Conservation (phyloP, 2,329 filamentous ascomycete species). For the Simplicillium aogashimaense region DNA sequence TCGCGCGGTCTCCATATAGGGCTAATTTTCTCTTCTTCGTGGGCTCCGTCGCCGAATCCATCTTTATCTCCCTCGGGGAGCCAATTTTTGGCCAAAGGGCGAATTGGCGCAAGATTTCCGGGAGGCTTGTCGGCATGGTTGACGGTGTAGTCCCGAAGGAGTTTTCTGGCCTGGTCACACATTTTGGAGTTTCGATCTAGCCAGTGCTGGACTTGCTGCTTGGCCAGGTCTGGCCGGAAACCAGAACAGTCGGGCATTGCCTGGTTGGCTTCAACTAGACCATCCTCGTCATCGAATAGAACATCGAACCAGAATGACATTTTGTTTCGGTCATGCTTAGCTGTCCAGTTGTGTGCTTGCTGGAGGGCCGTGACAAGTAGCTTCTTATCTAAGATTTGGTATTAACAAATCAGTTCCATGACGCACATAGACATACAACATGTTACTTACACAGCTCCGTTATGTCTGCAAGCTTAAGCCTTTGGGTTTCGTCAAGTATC, state of each 20-base stretch:
- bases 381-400: conserved; percentile 45
- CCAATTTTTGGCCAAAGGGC: conserved; percentile 47
- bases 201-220: conserved; percentile 53
- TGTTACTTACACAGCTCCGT: conserved; percentile 49
- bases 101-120: conserved; percentile 38
- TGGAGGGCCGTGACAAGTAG: conserved; percentile 56
- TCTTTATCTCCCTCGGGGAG: conserved; percentile 28
- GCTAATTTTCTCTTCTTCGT: conserved; percentile 28
- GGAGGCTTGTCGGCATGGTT: conserved; percentile 37
- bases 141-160: conserved; percentile 45
- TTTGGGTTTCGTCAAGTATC: conserved; percentile 46
- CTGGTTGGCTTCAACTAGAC: conserved; percentile 38
- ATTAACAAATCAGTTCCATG: not conserved
- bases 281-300: conserved; percentile 48
- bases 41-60: conserved; percentile 20
- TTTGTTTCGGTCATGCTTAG: conserved; percentile 59
- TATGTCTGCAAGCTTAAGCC: conserved; percentile 49
- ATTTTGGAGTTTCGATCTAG: conserved; percentile 49
- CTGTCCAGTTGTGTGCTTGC: conserved; percentile 60
- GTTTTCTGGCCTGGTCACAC: conserved; percentile 42
- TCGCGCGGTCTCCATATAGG: conserved; percentile 42
- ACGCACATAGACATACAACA: no score
- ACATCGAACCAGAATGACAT: conserved; percentile 61
- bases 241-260: conserved; percentile 39
- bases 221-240: conserved; percentile 46